Evolutionary conservation across 768 basidiomycete genomes (phyloP), one percentile per base, ranked within the genome.

Genomic region (Termitomyces eurrhizus): DNA sequence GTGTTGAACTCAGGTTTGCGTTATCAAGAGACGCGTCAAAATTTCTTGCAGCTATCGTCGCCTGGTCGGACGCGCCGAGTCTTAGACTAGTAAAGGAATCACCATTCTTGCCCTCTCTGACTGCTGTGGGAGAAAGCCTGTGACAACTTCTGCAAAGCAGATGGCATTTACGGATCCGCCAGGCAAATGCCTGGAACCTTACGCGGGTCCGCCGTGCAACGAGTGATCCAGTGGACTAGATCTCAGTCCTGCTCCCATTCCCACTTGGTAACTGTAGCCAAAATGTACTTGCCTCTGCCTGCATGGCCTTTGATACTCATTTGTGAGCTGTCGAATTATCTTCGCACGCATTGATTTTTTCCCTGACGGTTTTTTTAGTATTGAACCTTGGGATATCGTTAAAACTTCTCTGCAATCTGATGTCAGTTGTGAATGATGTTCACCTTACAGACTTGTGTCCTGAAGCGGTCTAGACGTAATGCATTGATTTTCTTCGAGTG

Each of bases 21-120:
- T n/a, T 51, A 33, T 41, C n/a, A 59, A 77, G 76, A 11, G 75
- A 79, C 60, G 73, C 73, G 16, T 59, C 72, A 49, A 73, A 73
- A 52, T 60, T 77, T 1, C 62, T 76, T 26, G 73, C 76, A 16
- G 72, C 76, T 35, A 65, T 75, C 29, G 70, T 68, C n/a, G 64
- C 73, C 14, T 69, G 69, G 57, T 65, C 65, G 4, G 65, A 74
- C 14, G 57, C 68, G 7, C 77, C 75, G 26, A 70, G 73, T 16
- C 48, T 80, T 35, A 69, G 73, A 7, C 57, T 79, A 33, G 63
- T 76, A 11, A 71, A 71, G 56, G 74, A 78, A 57, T 80, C 80
- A 9, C 65, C 73, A 18, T 79, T 80, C 60, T 61, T 81, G 35
- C 77, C 78, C 29, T 74, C 78, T 3, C 62, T 81, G 32, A 67